phyloP scores from a whole-genome alignment of 495 filamentous ascomycete genomes.

The Tuber brumale region DNA sequence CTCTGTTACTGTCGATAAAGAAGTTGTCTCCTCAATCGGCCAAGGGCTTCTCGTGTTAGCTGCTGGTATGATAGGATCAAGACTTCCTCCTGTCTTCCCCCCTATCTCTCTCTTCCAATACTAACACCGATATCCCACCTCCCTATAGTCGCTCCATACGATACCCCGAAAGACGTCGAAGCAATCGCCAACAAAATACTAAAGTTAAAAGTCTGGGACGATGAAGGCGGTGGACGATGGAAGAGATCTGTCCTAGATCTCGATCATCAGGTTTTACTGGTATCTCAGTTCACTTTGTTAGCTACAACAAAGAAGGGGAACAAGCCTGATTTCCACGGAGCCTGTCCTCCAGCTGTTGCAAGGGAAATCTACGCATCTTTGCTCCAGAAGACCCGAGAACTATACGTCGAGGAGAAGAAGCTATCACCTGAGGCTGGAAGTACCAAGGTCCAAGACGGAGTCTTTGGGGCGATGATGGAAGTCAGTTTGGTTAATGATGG shows the following conservation, averaged over 20 bases:
- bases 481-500: constrained; percentile 90
- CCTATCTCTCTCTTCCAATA: neutral
- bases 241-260: constrained; percentile 58
- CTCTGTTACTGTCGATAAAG: constrained; percentile 93
- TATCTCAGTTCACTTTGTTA: constrained; percentile 97
- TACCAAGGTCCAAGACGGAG: constrained; percentile 69
- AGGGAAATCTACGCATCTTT: constrained; percentile 77
- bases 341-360: constrained; percentile 68
- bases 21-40: constrained; percentile 82
- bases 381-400: constrained; percentile 63
- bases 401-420: constrained; percentile 60
- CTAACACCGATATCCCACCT: neutral
- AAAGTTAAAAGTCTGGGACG: constrained; percentile 84
- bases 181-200: constrained; percentile 74
- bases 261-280: constrained; percentile 73
- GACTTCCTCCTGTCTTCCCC: neutral
- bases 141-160: constrained; percentile 64
- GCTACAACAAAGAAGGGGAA: constrained; percentile 87
- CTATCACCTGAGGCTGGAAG: constrained; percentile 14
- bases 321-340: constrained; percentile 92
- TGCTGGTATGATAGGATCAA: constrained; percentile 46
- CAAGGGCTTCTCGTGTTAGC: constrained; percentile 87
- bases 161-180: constrained; percentile 83
- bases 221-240: constrained; percentile 62
- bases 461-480: constrained; percentile 99